Percentiles rank a stretch among this genome's conserved stretches.
Conservation (phyloP, 2,329 filamentous ascomycete species). For the Colletotrichum sp. region DNA sequence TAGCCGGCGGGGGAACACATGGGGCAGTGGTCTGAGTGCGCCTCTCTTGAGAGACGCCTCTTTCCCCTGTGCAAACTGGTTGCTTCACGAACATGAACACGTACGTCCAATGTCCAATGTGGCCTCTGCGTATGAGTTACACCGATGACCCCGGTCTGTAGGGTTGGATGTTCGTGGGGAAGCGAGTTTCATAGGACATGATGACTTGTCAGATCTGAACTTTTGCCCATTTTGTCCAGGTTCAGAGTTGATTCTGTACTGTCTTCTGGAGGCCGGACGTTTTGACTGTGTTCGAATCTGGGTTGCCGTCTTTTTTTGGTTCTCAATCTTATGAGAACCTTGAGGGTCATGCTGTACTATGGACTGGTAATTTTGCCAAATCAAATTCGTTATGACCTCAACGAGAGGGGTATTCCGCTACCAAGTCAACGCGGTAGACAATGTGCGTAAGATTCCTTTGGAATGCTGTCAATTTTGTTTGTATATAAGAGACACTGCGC, state of each 20-base stretch:
- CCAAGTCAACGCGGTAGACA: neutral
- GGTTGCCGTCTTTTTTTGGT: neutral
- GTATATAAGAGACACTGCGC: neutral
- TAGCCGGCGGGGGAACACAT: neutral
- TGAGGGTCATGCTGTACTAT: neutral
- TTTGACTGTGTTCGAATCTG: neutral
- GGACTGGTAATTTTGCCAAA: neutral
- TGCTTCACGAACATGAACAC: neutral
- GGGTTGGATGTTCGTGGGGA: neutral
- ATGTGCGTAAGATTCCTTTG: neutral
- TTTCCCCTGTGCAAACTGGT: neutral
- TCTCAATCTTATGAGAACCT: neutral
- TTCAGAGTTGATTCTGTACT: neutral
- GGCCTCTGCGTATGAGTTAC: neutral
- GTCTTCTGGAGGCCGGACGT: neutral
- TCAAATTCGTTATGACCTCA: neutral
- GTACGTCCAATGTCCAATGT: neutral
- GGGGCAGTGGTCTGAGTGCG: neutral
- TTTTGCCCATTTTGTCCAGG: neutral
- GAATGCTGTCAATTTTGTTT: neutral
- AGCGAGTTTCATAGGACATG: neutral
- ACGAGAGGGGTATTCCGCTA: neutral
- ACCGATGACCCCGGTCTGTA: neutral
- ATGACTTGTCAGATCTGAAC: neutral
- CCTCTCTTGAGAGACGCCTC: neutral